Evolutionary conservation across 768 basidiomycete genomes (phyloP).

Genomic region (Lactifluus volemus): DNA sequence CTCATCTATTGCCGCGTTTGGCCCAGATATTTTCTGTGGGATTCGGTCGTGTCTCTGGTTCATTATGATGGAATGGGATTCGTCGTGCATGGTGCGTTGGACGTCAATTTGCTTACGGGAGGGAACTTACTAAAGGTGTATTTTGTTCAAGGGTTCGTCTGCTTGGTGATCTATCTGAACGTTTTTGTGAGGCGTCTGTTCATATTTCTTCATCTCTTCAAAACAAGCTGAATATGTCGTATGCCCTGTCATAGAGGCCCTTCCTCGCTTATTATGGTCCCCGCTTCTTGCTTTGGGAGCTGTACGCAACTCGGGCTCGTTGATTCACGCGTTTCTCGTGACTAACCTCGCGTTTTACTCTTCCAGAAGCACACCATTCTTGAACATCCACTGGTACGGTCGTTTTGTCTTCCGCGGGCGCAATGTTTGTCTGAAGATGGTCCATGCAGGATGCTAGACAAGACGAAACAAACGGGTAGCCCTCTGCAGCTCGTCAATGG

Average conservation of each 20-base stretch:
- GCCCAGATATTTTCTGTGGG: slow-evolving; percentile 76
- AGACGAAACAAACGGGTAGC: slow-evolving; percentile 62
- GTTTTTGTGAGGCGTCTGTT: slow-evolving; percentile 48
- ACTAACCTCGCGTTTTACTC: not conserved
- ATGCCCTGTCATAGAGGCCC: slow-evolving; percentile 32
- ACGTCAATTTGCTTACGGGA: not conserved
- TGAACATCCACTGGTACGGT: slow-evolving; percentile 78
- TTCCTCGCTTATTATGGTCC: slow-evolving; percentile 74
- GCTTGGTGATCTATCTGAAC: slow-evolving; percentile 55
- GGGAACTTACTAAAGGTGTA: not conserved
- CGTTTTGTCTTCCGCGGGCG: not conserved
- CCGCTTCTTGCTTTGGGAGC: slow-evolving; percentile 78
- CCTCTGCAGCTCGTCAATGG: slow-evolving; percentile 67
- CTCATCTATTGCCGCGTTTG: not conserved
- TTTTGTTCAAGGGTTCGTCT: slow-evolving; percentile 41
- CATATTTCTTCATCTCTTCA: not conserved
- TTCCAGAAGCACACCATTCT: slow-evolving; percentile 69
- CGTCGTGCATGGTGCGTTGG: slow-evolving; percentile 56
- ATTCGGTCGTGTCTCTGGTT: slow-evolving; percentile 57
- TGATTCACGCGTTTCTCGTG: not conserved
- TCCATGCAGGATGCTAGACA: slow-evolving; percentile 62
- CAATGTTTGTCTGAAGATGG: not conserved
- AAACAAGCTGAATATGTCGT: not conserved
- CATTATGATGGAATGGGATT: slow-evolving; percentile 69
- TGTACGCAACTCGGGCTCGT: slow-evolving; percentile 31